phyloP scores from a whole-genome alignment of 805 yeast genomes.

The Phaffomyces antillensis region DNA sequence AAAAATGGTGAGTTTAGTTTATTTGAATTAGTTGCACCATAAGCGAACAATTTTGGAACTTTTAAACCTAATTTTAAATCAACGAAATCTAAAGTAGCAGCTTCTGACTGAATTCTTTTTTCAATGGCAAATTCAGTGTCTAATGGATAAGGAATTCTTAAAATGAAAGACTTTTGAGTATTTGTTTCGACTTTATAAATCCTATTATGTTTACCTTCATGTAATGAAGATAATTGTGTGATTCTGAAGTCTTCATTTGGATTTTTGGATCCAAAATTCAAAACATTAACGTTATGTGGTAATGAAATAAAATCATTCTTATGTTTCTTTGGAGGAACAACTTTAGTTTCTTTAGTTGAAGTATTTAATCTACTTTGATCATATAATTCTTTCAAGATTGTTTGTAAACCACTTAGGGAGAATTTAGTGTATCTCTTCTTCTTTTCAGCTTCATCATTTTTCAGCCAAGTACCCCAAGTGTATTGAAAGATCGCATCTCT shows the following conservation, averaged over 20 bases:
- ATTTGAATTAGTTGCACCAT: slow-evolving; percentile 56
- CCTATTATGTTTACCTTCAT: slow-evolving; percentile 93
- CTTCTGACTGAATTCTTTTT: slow-evolving; percentile 77
- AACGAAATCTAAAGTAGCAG: slow-evolving; percentile 86
- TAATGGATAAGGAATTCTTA: slow-evolving; percentile 81
- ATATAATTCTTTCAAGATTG: slow-evolving; percentile 40
- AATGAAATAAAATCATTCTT: slow-evolving; percentile 36
- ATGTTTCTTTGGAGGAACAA: slow-evolving; percentile 29
- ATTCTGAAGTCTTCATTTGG: slow-evolving; percentile 42
- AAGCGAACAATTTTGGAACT: slow-evolving; percentile 68
- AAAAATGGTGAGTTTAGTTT: slow-evolving; percentile 68
- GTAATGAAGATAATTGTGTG: slow-evolving; percentile 73
- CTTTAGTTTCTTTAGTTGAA: slow-evolving; percentile 21
- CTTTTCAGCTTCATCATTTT: slow-evolving; percentile 68
- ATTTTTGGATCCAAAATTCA: slow-evolving; percentile 36
- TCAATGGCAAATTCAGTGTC: slow-evolving; percentile 60
- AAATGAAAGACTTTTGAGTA: slow-evolving; percentile 53
- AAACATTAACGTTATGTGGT: slow-evolving; percentile 39
- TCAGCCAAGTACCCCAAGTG: slow-evolving; percentile 94
- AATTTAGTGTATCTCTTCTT: slow-evolving; percentile 72
- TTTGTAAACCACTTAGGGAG: slow-evolving; percentile 69
- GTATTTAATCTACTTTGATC: slow-evolving; percentile 29
- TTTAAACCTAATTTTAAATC: slow-evolving; percentile 53
- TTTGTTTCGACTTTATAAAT: slow-evolving; percentile 67
- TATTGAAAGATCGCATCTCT: slow-evolving; percentile 75